Evolutionary conservation across 2,329 filamentous ascomycete genomes (phyloP), one percentile per base, ranked within the genome.

Genomic region (Colletotrichum filicis): DNA sequence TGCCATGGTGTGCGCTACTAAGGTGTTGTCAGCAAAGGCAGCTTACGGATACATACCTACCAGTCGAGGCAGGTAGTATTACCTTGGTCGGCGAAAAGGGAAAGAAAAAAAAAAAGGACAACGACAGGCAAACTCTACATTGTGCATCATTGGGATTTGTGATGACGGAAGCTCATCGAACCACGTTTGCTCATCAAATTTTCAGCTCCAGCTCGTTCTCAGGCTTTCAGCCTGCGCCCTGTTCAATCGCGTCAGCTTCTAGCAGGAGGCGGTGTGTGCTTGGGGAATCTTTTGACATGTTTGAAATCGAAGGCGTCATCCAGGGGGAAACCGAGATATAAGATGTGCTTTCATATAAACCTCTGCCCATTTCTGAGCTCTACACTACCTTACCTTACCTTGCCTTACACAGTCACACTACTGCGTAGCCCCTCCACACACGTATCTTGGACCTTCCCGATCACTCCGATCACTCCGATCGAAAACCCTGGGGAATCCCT

Each of bases 161-260:
- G 52, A 74, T 74, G 73, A 74, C 65, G 65, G 73, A 74, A 74
- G 70, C 52, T 11, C 56, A 37, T 74, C 69, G 73, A 74, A 73
- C n/a, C 58, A 53, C 22, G 46, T n/a, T 63, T 64, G 32, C 68
- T 74, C 46, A 61, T 16, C 59, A 69, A 62, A 19, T 67, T 67
- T 59, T 52, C 68, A 66, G 61, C 68, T 46, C 52, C 68, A 66
- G 35, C 49, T 19, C 56, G n/a, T 19, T 24, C 14, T 11, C 66
- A 42, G 28, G 32, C 32, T 35, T 35, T 35, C 16, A 35, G 42
- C 16, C 14, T 16, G 42, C 42, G 42, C 42, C 42, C 42, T 49
- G 7, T 49, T 8, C 16, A 42, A 49, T 49, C 42, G n/a, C 22
- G 55, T 28, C 69, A 55, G 49, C 26, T 60, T 42, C 46, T 14